Percentiles rank a stretch among this genome's conserved stretches.
These are phyloP conservation scores for Hydnomerulius pinastri DNA, from an alignment of 768 basidiomycete genomes.

Conservation along the genomic window DNA sequence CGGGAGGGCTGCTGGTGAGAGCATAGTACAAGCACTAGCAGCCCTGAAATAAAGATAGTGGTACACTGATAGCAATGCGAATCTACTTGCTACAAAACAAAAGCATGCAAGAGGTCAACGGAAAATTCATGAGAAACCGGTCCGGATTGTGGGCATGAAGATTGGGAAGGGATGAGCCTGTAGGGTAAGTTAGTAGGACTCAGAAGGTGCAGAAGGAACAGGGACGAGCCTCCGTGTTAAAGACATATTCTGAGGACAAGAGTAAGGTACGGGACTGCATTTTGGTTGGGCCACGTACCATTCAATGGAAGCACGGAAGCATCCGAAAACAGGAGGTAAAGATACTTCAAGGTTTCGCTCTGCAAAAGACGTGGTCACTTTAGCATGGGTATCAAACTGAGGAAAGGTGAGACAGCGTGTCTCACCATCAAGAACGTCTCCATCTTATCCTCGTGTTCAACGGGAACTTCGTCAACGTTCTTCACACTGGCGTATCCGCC, in stretches of 20 bases:
- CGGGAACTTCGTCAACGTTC: constrained; percentile 81
- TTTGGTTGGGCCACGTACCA: constrained; percentile 47
- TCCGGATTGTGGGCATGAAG: constrained; percentile 53
- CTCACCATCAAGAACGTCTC: constrained; percentile 91
- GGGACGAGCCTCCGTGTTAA: constrained; percentile 84
- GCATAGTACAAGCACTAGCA: background rate
- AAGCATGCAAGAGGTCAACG: background rate
- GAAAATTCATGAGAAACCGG: constrained; percentile 45
- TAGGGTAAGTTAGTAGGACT: constrained; percentile 1
- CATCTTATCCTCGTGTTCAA: constrained; percentile 82
- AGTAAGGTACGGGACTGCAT: constrained; percentile 8
- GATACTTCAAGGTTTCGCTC: constrained; percentile 91
- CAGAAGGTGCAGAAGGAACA: constrained; percentile 1
- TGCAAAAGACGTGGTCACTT: constrained; percentile 27
- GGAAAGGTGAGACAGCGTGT: constrained; percentile 5
- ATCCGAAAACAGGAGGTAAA: constrained; percentile 86
- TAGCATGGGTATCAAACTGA: background rate
- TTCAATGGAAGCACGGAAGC: constrained; percentile 68
- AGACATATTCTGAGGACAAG: constrained; percentile 65
- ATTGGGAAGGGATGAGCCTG: constrained; percentile 75
- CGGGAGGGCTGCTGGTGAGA: background rate
- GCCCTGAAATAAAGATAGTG: background rate
- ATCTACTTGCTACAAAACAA: background rate
- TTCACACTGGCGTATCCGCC: constrained; percentile 86
- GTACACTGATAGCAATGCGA: background rate